Percentiles rank a stretch among this genome's conserved stretches.
These are phyloP conservation scores for Aspergillus saccharolyticus DNA, from an alignment of 495 filamentous ascomycete species.

Conservation along the genomic window DNA sequence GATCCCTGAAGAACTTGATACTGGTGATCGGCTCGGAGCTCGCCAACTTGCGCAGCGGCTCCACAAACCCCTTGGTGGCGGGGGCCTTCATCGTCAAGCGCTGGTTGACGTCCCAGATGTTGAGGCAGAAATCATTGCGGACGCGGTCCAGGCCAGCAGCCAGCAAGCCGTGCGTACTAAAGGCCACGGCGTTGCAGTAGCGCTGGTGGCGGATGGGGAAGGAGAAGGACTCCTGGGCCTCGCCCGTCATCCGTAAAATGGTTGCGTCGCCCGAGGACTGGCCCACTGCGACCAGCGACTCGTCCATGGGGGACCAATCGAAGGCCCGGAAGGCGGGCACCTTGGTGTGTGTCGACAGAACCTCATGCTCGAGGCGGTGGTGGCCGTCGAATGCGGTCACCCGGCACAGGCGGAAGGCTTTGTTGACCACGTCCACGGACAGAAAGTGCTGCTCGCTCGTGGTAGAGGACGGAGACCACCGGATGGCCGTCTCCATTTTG, in stretches of 20 bases:
- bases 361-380: conserved; percentile 58
- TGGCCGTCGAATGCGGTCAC: conserved; percentile 54
- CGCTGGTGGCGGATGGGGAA: conserved; percentile 82
- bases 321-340: conserved; percentile 86
- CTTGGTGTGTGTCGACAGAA: conserved; percentile 66
- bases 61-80: conserved; percentile 39
- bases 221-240: conserved; percentile 56
- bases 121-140: conserved; percentile 86
- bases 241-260: conserved; percentile 68
- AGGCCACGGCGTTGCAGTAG: conserved; percentile 86
- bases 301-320: conserved; percentile 84
- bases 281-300: conserved; percentile 77
- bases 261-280: conserved; percentile 79
- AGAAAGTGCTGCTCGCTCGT: conserved; percentile 66
- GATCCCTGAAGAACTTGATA: conserved; percentile 82
- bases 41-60: conserved; percentile 68
- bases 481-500: conserved; percentile 65
- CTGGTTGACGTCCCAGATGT: conserved; percentile 87
- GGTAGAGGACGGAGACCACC: conserved; percentile 82
- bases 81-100: conserved; percentile 42
- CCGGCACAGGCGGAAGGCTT: conserved; percentile 73
- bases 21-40: conserved; percentile 84
- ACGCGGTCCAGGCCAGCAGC: conserved; percentile 88
- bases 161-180: conserved; percentile 71
- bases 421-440: conserved; percentile 75